These are phyloP conservation scores for Tausonia pullulans DNA, from an alignment of 1,284 basidiomycete species.

Conservation along the genomic window DNA sequence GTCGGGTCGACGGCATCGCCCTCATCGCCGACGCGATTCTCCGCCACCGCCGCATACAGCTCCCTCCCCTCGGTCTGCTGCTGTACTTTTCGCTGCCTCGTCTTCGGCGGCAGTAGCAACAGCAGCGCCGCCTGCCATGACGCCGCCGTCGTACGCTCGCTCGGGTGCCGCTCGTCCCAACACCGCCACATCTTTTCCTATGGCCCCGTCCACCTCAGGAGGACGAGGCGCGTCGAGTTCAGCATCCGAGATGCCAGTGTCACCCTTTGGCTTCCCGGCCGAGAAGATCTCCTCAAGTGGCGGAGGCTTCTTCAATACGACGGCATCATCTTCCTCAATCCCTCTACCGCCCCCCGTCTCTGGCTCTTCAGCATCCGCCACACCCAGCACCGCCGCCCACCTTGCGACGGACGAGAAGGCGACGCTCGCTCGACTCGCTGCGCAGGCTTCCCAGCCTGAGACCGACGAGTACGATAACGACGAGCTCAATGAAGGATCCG, in stretches of 20 bases:
- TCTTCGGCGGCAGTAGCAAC: no score
- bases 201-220: neutral
- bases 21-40: no score
- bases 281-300: neutral
- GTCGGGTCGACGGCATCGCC: no score
- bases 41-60: no score
- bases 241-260: neutral
- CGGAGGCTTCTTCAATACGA: neutral
- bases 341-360: neutral
- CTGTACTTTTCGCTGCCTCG: no score
- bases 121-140: no score
- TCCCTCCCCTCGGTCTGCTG: no score
- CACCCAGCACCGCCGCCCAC: neutral
- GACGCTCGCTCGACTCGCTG: constrained; percentile 6
- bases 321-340: neutral
- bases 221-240: neutral
- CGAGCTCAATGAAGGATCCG: neutral
- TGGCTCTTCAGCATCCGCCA: neutral
- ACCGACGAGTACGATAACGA: neutral
- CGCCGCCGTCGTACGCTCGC: no score
- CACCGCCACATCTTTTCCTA: no score
- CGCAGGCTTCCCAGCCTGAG: neutral
- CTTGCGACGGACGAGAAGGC: constrained; percentile 14
- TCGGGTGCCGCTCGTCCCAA: no score
- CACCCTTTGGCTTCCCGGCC: neutral